Percentiles rank a stretch among this genome's conserved stretches.
Evolutionary conservation across 2,329 filamentous ascomycete genomes (phyloP).

Genomic region (Neofusicoccum sp.): DNA sequence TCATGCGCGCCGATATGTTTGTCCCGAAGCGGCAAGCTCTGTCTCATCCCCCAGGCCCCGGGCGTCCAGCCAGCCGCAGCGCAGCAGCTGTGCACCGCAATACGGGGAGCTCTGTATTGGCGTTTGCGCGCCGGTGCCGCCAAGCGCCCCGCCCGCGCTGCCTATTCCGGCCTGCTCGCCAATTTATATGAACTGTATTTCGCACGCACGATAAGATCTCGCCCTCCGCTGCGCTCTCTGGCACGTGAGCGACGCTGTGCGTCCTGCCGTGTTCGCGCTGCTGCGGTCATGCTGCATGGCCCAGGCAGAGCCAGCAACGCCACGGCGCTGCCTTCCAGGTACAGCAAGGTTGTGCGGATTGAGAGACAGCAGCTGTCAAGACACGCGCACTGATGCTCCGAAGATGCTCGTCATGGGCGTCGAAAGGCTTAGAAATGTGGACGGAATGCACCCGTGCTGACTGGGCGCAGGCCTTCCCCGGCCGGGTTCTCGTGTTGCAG

Average conservation of each 20-base stretch:
- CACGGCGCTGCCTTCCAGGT: slow-evolving; percentile 7
- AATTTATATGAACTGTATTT: neutral
- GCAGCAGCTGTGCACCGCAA: neutral
- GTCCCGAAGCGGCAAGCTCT: neutral
- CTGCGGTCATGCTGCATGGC: neutral
- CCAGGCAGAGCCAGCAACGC: neutral
- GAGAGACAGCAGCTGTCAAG: neutral
- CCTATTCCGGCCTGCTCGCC: neutral
- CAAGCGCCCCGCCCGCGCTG: neutral
- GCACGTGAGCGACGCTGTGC: neutral
- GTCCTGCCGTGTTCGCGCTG: neutral
- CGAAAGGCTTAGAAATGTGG: neutral
- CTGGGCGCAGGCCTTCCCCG: neutral
- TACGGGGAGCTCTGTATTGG: slow-evolving; percentile 7
- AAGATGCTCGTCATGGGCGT: neutral
- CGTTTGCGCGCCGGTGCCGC: neutral
- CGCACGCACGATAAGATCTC: neutral
- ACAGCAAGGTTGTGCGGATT: neutral
- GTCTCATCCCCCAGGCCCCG: slow-evolving; percentile 1
- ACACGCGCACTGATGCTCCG: neutral
- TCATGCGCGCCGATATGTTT: neutral
- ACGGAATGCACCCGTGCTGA: slow-evolving; percentile 1
- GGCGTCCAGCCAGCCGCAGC: neutral
- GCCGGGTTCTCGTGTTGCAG: neutral
- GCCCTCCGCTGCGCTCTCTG: neutral